Evolutionary conservation across 2,329 filamentous ascomycete genomes (phyloP), one percentile per base, ranked within the genome.

Genomic region (Diaporthe citri): DNA sequence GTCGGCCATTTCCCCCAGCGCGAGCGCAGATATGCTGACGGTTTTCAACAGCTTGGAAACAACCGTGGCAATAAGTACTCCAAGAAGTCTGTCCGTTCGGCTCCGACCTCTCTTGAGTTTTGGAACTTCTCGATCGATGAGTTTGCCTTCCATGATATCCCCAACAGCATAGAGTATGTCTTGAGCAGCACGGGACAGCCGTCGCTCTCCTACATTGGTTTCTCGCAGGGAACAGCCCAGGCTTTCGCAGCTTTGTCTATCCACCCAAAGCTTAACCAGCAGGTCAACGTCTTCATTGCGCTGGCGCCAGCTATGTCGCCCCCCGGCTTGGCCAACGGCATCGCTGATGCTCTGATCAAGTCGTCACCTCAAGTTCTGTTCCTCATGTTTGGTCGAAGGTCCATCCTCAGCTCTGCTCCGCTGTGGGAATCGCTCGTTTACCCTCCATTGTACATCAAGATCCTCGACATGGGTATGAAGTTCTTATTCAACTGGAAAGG

Each of bases 41-140:
- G 15, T 28, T 8, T 39, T 4, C 15, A 51, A 8, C 75, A 94
- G 94, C 88, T 99, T 77, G 97, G 97, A 69, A 99, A 99, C 84
- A 99, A 99, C 81, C 93, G 97, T 48, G 97, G 97, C 67, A 99
- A 99, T 89, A 99, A 99, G 83, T 99, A 99, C 85, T 98, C 95
- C 60, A 99, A 98, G 84, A 99, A 99, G 85, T 96, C 93, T 3
- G 91, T 96, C 70, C 89, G 93, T 75, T 87, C 88, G 77, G 93
- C 95, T 0, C 96, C 97, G 0, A 93, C 91, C 0, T 93, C 94
- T 3, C 86, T 89, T 51, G 88, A 91, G 20, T 99, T 99, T 83
- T 99, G 97, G 97, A 93, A 98, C 83, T 99, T 99, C 82, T 98
- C 95, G 70, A 98, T 99, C 82, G 97, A 99, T 82, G 94, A 99